Base-by-base conservation (phyloP, 805 yeast species). In the Myxozyma neglecta region DNA sequence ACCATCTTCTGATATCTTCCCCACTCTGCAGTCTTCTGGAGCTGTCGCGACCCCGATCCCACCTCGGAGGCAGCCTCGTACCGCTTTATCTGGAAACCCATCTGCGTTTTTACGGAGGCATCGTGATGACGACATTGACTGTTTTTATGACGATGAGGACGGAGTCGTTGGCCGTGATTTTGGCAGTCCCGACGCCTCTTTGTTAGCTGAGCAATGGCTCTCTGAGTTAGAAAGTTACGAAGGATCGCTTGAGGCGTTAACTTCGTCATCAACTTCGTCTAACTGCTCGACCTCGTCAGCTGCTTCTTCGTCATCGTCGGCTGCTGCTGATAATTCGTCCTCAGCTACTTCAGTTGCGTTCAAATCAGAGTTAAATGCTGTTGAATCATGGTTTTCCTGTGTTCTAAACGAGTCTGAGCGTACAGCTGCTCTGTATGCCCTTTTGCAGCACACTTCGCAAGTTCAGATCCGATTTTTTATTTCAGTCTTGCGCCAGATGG, bases 311-410 rank as follows among this genome's bases (percentile, higher is more conserved):
- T 70, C 73, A 16, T 32, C 56, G 1, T 43, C 60, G 11, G 48
- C 39, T 46, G 55, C 45, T 7, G 55, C 55, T 20, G 40, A n/a
- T 36, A 13, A 32, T 20, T 5, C 40, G 10, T 13, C 64, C 70
- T 54, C 72, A 70, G 35, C 69, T 70, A 56, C 32, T 16, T 66
- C 72, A 13, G 72, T 69, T 3, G n/a, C 64, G 5, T 74, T 74
- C 67, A 70, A 70, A 51, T 71, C 72, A 35, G 77, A 76, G 63
- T 70, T 76, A 35, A 58, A 63, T 48, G 72, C 75, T 39, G 70
- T 77, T 59, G 79, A 75, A 65, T 70, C 71, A 55, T 77, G 81
- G 81, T 77, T 75, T 66, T 72, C 74, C 44, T 49, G 56, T 53
- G 71, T 72, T 39, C 71, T 77, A 37, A 68, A 71, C 51, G 71